Conservation (phyloP, 169 alveolate species). For the Plasmodium cynomolgi region DNA sequence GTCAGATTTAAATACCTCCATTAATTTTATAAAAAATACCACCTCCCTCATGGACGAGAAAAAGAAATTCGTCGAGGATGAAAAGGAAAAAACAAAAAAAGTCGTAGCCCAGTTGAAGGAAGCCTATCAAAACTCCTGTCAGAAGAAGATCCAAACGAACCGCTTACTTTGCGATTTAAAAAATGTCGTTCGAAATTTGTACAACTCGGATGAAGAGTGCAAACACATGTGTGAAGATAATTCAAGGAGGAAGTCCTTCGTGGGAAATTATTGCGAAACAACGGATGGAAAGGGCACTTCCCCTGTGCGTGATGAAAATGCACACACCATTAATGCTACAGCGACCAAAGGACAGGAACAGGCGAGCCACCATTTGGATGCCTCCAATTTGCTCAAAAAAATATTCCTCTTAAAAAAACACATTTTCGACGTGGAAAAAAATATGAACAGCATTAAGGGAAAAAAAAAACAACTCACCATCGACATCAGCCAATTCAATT, state of each 20-base stretch:
- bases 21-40: slow-evolving; percentile 31
- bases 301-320: not conserved
- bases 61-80: not conserved
- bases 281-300: not conserved
- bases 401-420: slow-evolving; percentile 30
- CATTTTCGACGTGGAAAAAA: slow-evolving; percentile 14
- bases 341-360: not conserved
- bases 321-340: not conserved
- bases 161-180: not conserved
- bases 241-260: not conserved
- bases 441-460: slow-evolving; percentile 13
- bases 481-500: slow-evolving; percentile 35
- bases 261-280: not conserved
- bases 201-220: not conserved
- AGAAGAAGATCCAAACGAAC: not conserved
- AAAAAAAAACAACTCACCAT: slow-evolving; percentile 48
- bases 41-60: slow-evolving; percentile 3
- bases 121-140: not conserved
- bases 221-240: not conserved
- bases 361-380: not conserved
- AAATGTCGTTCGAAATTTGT: not conserved
- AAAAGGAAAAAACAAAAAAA: slow-evolving; percentile 18
- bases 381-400: slow-evolving; percentile 3
- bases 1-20: slow-evolving; percentile 22
- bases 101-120: not conserved